phyloP scores from a whole-genome alignment of 768 basidiomycete genomes.

The Lactarius hatsudake region DNA sequence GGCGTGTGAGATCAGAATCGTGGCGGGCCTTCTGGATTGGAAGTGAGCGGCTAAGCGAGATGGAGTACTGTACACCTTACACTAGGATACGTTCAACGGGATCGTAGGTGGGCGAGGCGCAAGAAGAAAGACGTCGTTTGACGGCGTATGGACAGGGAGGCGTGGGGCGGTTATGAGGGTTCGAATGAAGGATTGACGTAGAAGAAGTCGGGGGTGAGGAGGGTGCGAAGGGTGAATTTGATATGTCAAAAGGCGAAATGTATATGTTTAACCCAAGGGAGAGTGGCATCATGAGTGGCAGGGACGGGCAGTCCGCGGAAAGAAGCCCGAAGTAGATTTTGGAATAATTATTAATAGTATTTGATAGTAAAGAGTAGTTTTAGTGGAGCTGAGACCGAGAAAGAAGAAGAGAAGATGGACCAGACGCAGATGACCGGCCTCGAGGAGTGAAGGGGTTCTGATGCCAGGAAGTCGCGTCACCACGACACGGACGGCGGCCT shows the following conservation, averaged over 20 bases:
- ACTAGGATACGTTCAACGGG: neutral
- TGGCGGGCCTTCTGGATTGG: conserved; percentile 22
- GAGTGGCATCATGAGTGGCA: conserved; percentile 1
- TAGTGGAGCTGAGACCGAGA: conserved; percentile 2
- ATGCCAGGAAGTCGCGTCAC: neutral
- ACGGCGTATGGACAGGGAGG: conserved; percentile 2
- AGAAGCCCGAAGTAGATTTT: conserved; percentile 3
- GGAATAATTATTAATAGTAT: conserved; percentile 2
- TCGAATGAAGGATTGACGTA: conserved; percentile 4
- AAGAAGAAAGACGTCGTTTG: neutral
- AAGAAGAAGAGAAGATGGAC: neutral
- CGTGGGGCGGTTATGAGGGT: neutral
- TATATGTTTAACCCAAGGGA: neutral
- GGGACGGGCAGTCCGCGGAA: conserved; percentile 17
- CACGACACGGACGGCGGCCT: neutral
- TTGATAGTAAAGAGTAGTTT: neutral
- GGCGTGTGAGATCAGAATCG: conserved; percentile 28
- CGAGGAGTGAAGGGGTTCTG: conserved; percentile 14
- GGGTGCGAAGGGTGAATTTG: conserved; percentile 6
- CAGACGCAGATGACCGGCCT: conserved; percentile 20
- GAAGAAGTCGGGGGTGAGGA: conserved; percentile 7
- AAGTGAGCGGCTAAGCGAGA: conserved; percentile 26
- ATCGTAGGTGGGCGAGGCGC: neutral
- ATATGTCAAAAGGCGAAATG: conserved; percentile 7
- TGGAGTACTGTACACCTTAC: conserved; percentile 5